A percentile compares a stretch with the other conserved stretches of the same genome.
Conservation (phyloP, 1,284 basidiomycete species). For the Anthracocystis panici-leucophaei region DNA sequence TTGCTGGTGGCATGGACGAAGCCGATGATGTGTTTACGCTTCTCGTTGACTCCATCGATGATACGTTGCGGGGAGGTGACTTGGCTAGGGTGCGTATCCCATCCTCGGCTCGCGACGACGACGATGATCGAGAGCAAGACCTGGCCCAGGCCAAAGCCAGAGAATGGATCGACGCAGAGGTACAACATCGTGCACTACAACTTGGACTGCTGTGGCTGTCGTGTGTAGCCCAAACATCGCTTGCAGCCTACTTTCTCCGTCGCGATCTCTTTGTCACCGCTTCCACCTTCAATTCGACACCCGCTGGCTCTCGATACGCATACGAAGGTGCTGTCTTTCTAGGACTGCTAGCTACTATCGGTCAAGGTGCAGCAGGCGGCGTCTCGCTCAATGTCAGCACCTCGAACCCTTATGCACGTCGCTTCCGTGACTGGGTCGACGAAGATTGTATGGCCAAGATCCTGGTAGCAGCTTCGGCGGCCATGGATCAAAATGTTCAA, state of each 20-base stretch:
- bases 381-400: slow-evolving; percentile 44
- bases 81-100: slow-evolving; percentile 39
- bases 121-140: slow-evolving; percentile 27
- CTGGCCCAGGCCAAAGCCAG: slow-evolving; percentile 31
- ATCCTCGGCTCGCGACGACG: slow-evolving; percentile 26
- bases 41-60: slow-evolving; percentile 59
- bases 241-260: slow-evolving; percentile 63
- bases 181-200: slow-evolving; percentile 51
- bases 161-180: slow-evolving; percentile 45
- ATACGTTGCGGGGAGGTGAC: slow-evolving; percentile 50
- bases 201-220: slow-evolving; percentile 61
- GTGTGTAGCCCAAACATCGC: slow-evolving; percentile 52
- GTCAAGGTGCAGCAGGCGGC: slow-evolving; percentile 41
- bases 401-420: slow-evolving; percentile 50
- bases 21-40: slow-evolving; percentile 64
- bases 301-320: slow-evolving; percentile 44
- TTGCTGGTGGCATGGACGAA: slow-evolving; percentile 66
- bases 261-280: slow-evolving; percentile 60
- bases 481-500: slow-evolving; percentile 35
- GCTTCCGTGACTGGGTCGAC: slow-evolving; percentile 56
- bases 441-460: slow-evolving; percentile 51
- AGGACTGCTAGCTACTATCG: slow-evolving; percentile 62
- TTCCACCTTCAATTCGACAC: slow-evolving; percentile 42
- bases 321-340: slow-evolving; percentile 60
- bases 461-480: slow-evolving; percentile 29